Base-by-base conservation (phyloP, 1,284 basidiomycete species). In the Volvariella surrecta region DNA sequence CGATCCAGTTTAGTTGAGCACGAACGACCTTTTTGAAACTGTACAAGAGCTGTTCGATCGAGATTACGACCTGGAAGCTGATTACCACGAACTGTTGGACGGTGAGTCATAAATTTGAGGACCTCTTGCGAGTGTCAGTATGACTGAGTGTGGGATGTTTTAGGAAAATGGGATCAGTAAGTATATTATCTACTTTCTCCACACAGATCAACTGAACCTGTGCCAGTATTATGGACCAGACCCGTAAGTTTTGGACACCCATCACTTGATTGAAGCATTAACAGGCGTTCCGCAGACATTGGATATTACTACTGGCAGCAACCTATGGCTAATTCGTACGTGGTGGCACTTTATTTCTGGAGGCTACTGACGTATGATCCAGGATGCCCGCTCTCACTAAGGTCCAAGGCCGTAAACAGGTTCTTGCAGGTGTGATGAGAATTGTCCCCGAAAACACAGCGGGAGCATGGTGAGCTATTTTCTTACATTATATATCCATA, bases 241-340 rank as follows among this genome's bases (percentile, higher is more conserved):
- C 76, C 4, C 75, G 67, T 67, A 45, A 47, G 62, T 49, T 7
- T 24, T 17, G 11, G 16, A n/a, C 37, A 15, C 20, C 18, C 21
- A 20, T 18, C 15, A 32, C 35, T 3, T 30, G 4, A 38, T 39
- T 8, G 16, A 45, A 9, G 6, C 24, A 21, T 44, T 9, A 31
- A 34, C 8, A 7, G 24, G 24, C 24, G 24, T 20, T 24, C 40
- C 9, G 39, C 40, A 70, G 67, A 79, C 58, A 54, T 78, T 43
- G 72, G 71, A 51, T 82, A 81, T 50, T 73, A 69, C 49, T 83
- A 84, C 57, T 84, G 81, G 79, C 82, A 84, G 51, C 73, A 80
- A 54, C 79, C 79, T 0, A 74, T 76, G 68, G 67, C 70, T 2
- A 75, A 82, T 57, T 71, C 71, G 76, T 76, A 49, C 28, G 67